Conservation (phyloP, 148 eudicot genomes). For the Talinum fruticosum region DNA sequence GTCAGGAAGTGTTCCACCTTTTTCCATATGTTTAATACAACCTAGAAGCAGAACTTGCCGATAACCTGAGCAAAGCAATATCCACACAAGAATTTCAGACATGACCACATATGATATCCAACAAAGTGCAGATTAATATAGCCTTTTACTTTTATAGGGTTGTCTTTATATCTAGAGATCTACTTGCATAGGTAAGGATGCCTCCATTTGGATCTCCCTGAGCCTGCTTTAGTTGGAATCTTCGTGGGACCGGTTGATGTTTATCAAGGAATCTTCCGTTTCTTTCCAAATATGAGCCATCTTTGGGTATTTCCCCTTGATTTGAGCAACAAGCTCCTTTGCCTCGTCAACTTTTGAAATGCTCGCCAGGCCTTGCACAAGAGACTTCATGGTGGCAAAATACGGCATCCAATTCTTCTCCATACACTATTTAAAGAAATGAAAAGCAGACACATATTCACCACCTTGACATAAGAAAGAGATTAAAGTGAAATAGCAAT, state of each 20-base stretch:
- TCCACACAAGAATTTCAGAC: not conserved
- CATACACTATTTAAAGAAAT: slow-evolving; percentile 54
- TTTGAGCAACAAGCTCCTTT: slow-evolving; percentile 46
- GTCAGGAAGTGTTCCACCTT: too few relatives aligned
- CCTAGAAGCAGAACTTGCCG: too few relatives aligned
- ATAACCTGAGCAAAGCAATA: slow-evolving; percentile 1
- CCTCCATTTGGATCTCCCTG: not conserved
- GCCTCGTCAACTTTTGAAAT: slow-evolving; percentile 71
- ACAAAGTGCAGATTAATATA: not conserved
- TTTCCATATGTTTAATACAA: too few relatives aligned
- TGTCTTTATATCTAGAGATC: not conserved
- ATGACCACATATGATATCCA: slow-evolving; percentile 9
- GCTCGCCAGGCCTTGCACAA: slow-evolving; percentile 70
- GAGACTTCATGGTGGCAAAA: slow-evolving; percentile 62
- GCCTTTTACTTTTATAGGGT: not conserved
- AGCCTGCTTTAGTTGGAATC: not conserved
- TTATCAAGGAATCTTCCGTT: slow-evolving; percentile 57
- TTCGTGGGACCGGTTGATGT: slow-evolving; percentile 15
- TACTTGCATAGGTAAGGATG: not conserved
- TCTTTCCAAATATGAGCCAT: slow-evolving; percentile 60
- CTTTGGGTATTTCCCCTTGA: slow-evolving; percentile 65
- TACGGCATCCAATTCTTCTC: slow-evolving; percentile 70
- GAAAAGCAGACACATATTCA: slow-evolving; percentile 65
- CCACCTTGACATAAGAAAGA: slow-evolving; percentile 56
- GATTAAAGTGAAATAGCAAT: slow-evolving; percentile 66